A percentile compares a stretch with the other conserved stretches of the same genome.
phyloP scores from a whole-genome alignment of 257 asterid species.

The Nicotiana tabacum region DNA sequence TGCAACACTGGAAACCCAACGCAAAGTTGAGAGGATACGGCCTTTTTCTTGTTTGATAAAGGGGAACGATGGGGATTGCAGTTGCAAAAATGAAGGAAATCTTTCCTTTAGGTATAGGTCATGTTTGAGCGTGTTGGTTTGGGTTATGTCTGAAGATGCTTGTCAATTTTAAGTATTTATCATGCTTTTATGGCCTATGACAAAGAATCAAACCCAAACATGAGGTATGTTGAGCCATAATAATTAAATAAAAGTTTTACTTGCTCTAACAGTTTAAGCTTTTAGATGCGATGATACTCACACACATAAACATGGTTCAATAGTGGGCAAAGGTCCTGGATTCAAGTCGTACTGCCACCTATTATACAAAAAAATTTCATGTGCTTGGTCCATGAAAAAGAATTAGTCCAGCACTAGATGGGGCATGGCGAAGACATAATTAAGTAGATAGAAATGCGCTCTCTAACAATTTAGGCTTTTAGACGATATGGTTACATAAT shows the following conservation, averaged over 20 bases:
- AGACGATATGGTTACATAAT: neutral
- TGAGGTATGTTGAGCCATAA: neutral
- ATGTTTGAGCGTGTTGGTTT: conserved; percentile 6
- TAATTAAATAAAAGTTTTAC: neutral
- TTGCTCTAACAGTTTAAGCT: neutral
- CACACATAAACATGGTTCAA: neutral
- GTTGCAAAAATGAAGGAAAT: neutral
- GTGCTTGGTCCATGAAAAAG: neutral
- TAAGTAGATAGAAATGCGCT: neutral
- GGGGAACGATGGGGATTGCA: neutral
- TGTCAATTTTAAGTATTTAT: neutral
- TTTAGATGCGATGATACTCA: neutral
- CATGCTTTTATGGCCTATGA: neutral
- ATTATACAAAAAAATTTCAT: neutral
- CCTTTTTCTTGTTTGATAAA: neutral
- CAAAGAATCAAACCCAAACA: neutral
- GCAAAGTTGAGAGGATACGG: neutral
- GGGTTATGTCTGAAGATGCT: neutral
- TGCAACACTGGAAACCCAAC: neutral
- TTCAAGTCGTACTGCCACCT: neutral
- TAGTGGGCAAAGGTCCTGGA: neutral
- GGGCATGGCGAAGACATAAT: neutral
- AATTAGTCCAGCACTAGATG: neutral
- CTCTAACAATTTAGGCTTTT: neutral
- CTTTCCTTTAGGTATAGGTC: neutral